A percentile compares a stretch with the other conserved stretches of the same genome.
Conservation (phyloP, 1,284 basidiomycete genomes). For the Cryptococcus sp. region DNA sequence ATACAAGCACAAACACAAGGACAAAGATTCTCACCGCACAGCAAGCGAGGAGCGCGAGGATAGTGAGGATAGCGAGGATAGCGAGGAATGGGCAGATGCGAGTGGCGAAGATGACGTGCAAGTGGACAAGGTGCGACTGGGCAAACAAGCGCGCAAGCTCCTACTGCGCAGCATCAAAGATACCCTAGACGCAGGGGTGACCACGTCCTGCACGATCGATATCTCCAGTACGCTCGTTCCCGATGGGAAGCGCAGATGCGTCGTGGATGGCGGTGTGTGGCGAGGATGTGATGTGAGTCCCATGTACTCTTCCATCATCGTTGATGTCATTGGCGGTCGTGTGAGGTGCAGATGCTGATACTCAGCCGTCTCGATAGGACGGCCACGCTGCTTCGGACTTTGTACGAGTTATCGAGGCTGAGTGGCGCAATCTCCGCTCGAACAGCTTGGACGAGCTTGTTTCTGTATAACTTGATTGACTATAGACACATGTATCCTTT, state of each 20-base stretch:
- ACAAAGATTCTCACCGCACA: neutral
- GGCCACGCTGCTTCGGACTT: constrained; percentile 75
- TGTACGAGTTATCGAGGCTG: constrained; percentile 72
- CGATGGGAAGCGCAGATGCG: constrained; percentile 61
- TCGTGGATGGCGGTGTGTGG: constrained; percentile 72
- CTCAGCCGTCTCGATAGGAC: constrained; percentile 56
- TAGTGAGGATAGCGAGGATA: constrained; percentile 3
- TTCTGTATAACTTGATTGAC: too few species aligned
- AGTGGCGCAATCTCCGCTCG: constrained; percentile 54
- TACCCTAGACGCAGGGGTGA: constrained; percentile 62
- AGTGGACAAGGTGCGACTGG: constrained; percentile 61
- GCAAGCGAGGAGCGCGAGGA: constrained; percentile 4
- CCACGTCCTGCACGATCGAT: constrained; percentile 80
- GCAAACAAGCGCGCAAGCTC: constrained; percentile 50
- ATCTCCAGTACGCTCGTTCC: constrained; percentile 58
- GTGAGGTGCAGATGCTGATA: neutral
- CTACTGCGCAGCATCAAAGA: constrained; percentile 63
- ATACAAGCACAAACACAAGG: constrained; percentile 1
- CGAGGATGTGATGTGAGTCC: constrained; percentile 80
- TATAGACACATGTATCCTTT: too few species aligned
- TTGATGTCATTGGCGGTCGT: neutral
- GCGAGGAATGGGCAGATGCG: constrained; percentile 16
- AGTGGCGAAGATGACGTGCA: constrained; percentile 32
- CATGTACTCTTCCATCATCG: too few species aligned
- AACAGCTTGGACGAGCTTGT: neutral